Percentiles rank a stretch among this genome's conserved stretches.
Evolutionary conservation across 495 filamentous ascomycete species (phyloP).

Genomic region (Acidomyces sp.): DNA sequence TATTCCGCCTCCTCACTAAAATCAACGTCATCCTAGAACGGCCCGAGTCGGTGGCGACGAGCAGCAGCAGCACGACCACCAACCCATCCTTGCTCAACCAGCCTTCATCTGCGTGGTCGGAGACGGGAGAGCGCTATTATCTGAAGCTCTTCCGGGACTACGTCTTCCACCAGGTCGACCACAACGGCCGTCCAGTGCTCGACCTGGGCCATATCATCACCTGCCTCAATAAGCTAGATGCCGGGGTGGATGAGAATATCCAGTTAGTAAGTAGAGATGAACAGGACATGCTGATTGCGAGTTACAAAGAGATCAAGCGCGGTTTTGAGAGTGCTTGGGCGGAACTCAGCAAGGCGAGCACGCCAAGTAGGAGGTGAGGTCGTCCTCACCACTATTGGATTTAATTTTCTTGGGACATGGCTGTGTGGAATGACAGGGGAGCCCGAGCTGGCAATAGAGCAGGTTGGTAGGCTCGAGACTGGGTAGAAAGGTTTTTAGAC

Average conservation of each 20-base stretch:
- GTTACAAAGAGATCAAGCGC: slow-evolving; percentile 75
- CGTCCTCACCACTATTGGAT: no score
- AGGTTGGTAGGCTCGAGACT: no score
- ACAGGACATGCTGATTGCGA: slow-evolving; percentile 71
- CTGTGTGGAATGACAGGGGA: no score
- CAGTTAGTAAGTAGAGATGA: slow-evolving; percentile 78
- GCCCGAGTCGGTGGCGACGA: slow-evolving; percentile 44
- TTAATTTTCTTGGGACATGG: no score
- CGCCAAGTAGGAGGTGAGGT: slow-evolving; percentile 2
- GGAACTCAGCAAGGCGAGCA: slow-evolving; percentile 50
- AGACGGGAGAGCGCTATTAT: slow-evolving; percentile 79
- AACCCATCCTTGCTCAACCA: slow-evolving; percentile 5
- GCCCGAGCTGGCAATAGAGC: no score
- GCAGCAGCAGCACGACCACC: not conserved
- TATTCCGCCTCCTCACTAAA: slow-evolving; percentile 73
- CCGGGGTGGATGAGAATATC: slow-evolving; percentile 74
- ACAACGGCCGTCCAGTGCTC: slow-evolving; percentile 62
- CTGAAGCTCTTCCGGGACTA: slow-evolving; percentile 93
- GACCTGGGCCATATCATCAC: slow-evolving; percentile 73
- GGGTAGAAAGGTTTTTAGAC: not conserved
- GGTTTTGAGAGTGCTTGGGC: slow-evolving; percentile 65
- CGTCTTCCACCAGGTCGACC: slow-evolving; percentile 88
- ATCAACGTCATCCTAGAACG: slow-evolving; percentile 76
- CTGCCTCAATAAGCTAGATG: slow-evolving; percentile 84
- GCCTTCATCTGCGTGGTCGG: slow-evolving; percentile 47